Conservation (phyloP, 352 stramenopile genomes). For the Peronospora belbahrii region DNA sequence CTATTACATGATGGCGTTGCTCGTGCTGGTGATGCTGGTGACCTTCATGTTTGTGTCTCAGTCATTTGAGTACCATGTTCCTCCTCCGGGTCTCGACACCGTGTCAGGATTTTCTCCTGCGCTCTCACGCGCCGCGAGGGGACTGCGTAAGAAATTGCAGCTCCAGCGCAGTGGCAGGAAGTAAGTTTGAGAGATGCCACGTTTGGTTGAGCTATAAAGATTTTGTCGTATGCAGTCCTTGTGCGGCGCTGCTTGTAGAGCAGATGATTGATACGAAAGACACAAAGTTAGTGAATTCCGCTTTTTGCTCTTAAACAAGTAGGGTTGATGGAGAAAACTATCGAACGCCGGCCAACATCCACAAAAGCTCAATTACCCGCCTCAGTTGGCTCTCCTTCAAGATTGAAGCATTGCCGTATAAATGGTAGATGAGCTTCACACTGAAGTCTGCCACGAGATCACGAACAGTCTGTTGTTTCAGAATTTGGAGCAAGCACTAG, state of each 20-base stretch:
- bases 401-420: too few relatives aligned
- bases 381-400: too few relatives aligned
- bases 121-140: constrained; percentile 40
- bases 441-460: too few relatives aligned
- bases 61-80: constrained; percentile 76
- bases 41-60: constrained; percentile 62
- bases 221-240: not conserved
- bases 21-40: constrained; percentile 57
- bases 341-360: too few relatives aligned
- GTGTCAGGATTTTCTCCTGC: constrained; percentile 60
- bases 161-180: constrained; percentile 23
- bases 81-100: constrained; percentile 31
- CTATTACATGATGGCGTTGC: constrained; percentile 73
- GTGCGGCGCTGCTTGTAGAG: not conserved
- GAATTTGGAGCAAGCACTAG: too few relatives aligned
- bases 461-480: too few relatives aligned
- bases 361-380: too few relatives aligned
- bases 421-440: too few relatives aligned
- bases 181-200: not conserved
- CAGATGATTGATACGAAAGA: constrained; percentile 4
- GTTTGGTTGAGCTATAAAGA: not conserved
- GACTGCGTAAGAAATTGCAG: constrained; percentile 33
- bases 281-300: not conserved
- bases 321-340: not conserved
- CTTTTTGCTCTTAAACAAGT: not conserved